Evolutionary conservation across 108 stramenopile species (phyloP).

Genomic region (Fistulifera solaris): DNA sequence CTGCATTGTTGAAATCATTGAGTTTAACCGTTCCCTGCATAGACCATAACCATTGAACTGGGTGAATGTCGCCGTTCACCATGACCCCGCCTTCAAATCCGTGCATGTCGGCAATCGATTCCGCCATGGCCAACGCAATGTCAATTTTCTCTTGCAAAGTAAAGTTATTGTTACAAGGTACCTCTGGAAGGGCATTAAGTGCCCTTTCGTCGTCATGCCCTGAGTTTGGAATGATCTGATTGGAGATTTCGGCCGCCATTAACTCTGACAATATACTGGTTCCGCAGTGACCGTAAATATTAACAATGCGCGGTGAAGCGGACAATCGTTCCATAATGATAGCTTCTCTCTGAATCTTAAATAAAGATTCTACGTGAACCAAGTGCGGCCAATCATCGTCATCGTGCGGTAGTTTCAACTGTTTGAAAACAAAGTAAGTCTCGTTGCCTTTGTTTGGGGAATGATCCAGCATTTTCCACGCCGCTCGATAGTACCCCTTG

Average conservation of each 20-base stretch:
- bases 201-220: constrained; percentile 6
- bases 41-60: constrained; percentile 50
- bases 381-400: constrained; percentile 12
- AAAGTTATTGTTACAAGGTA: constrained; percentile 25
- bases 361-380: constrained; percentile 2
- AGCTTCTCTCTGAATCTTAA: constrained; percentile 63
- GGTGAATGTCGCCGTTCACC: constrained; percentile 66
- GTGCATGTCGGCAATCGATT: constrained; percentile 52
- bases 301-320: constrained; percentile 40
- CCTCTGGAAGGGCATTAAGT: constrained; percentile 9
- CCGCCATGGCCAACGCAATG: constrained; percentile 56
- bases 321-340: constrained; percentile 67
- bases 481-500: constrained; percentile 5
- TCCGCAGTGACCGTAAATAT: constrained; percentile 74
- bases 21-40: constrained; percentile 50
- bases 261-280: constrained; percentile 36
- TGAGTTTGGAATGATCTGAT: constrained; percentile 14
- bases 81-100: constrained; percentile 48
- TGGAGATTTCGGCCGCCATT: constrained; percentile 36
- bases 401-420: background rate
- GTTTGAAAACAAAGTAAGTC: background rate
- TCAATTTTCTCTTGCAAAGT: constrained; percentile 36
- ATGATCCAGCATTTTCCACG: constrained; percentile 1
- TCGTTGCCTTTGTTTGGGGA: constrained; percentile 3
- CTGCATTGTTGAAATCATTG: constrained; percentile 54